Conservation (phyloP, 257 asterid species). For the Nicotiana undulata region DNA sequence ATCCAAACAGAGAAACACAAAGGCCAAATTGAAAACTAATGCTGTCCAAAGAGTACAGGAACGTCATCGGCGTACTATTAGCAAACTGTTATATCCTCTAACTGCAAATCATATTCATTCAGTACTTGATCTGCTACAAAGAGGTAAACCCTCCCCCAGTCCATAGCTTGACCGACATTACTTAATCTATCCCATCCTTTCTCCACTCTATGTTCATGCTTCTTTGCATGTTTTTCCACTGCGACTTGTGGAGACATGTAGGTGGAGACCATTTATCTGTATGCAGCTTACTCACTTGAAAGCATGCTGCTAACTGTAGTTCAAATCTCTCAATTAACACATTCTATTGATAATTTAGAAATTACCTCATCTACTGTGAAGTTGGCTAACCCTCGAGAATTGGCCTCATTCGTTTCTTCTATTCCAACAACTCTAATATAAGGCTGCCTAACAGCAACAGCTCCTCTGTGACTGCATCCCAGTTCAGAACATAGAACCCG, state of each 20-base stretch:
- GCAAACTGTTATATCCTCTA: not conserved
- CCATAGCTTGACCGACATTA: not conserved
- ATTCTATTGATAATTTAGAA: not conserved
- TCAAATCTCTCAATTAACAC: not conserved
- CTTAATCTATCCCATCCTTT: not conserved
- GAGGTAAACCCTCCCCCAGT: not conserved
- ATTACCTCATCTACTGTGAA: constrained; percentile 82
- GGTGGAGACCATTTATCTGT: not conserved
- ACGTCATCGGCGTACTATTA: not conserved
- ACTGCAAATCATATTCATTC: not conserved
- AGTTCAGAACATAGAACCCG: constrained; percentile 13
- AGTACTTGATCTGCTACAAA: not conserved
- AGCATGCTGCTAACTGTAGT: not conserved
- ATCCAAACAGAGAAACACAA: not conserved
- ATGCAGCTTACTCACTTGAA: not conserved
- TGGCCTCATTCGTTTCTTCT: constrained; percentile 75
- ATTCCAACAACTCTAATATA: constrained; percentile 90
- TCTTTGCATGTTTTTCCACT: not conserved
- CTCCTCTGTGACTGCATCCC: constrained; percentile 73
- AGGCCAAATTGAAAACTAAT: not conserved
- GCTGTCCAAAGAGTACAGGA: not conserved
- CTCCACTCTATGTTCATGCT: not conserved
- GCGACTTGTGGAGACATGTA: not conserved
- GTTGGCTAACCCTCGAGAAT: constrained; percentile 74
- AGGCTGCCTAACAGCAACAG: constrained; percentile 98